A percentile compares a stretch with the other conserved stretches of the same genome.
phyloP scores from a whole-genome alignment of 768 basidiomycete species.

The Rhodocollybia butyracea region DNA sequence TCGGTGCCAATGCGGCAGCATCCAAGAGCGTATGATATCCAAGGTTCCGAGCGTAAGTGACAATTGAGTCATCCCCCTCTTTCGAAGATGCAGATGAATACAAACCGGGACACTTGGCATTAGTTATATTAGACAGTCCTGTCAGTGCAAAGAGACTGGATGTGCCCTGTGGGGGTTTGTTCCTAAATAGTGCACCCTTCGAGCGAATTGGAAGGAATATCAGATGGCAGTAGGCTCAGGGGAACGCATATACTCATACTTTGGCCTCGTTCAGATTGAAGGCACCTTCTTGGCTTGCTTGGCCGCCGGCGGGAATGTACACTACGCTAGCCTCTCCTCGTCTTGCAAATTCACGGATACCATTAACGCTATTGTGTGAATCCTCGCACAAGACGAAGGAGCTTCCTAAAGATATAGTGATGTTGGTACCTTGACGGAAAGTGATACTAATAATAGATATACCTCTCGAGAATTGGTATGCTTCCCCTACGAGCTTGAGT shows the following conservation, averaged over 20 bases:
- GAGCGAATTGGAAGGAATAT: background rate
- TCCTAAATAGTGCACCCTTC: background rate
- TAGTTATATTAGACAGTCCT: slow-evolving; percentile 80
- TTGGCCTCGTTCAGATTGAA: slow-evolving; percentile 55
- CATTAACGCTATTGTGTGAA: slow-evolving; percentile 84
- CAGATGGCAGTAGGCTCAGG: slow-evolving; percentile 30
- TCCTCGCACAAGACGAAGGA: slow-evolving; percentile 68
- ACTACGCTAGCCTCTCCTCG: slow-evolving; percentile 50
- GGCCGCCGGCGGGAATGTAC: slow-evolving; percentile 62
- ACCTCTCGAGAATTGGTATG: slow-evolving; percentile 62
- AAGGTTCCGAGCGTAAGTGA: slow-evolving; percentile 59
- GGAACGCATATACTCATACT: slow-evolving; percentile 42
- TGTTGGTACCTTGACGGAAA: slow-evolving; percentile 81
- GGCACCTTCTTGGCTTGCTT: slow-evolving; percentile 42
- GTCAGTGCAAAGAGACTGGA: slow-evolving; percentile 74
- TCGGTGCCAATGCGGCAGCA: slow-evolving; percentile 77
- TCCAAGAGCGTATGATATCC: slow-evolving; percentile 77
- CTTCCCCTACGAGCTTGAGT: slow-evolving; percentile 78
- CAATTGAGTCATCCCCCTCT: slow-evolving; percentile 42
- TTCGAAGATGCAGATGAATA: background rate
- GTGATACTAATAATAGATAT: slow-evolving; percentile 56
- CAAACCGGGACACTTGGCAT: slow-evolving; percentile 55
- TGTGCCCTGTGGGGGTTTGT: slow-evolving; percentile 13
- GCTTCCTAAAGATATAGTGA: slow-evolving; percentile 36
- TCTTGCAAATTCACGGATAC: slow-evolving; percentile 70